Conservation (phyloP, 2,329 filamentous ascomycete species). For the Pyrenophora teres region DNA sequence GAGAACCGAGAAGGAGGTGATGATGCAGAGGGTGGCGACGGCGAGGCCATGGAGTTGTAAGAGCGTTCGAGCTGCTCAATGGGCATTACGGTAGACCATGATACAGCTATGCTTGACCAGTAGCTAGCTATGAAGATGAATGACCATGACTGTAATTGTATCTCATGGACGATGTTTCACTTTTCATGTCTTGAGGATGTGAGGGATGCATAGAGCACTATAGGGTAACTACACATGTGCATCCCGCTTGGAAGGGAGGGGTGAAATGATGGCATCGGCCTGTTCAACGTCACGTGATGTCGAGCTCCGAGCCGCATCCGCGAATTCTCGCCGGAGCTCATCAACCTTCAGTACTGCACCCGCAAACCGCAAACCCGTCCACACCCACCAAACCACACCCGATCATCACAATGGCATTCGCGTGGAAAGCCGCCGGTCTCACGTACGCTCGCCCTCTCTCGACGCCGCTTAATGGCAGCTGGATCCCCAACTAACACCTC, state of each 20-base stretch:
- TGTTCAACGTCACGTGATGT: slow-evolving; percentile 28
- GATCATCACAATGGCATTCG: slow-evolving; percentile 82
- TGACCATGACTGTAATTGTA: slow-evolving; percentile 17
- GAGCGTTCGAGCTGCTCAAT: neutral
- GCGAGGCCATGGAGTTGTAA: slow-evolving; percentile 57
- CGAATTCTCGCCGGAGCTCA: slow-evolving; percentile 34
- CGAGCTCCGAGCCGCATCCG: slow-evolving; percentile 33
- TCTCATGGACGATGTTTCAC: too few species aligned
- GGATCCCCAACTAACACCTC: slow-evolving; percentile 33
- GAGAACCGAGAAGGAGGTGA: slow-evolving; percentile 51
- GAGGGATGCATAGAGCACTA: too few species aligned
- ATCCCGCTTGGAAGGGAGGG: too few species aligned
- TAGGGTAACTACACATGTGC: too few species aligned
- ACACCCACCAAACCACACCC: slow-evolving; percentile 32
- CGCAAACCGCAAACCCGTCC: slow-evolving; percentile 31
- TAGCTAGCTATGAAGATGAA: slow-evolving; percentile 29
- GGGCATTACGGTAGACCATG: slow-evolving; percentile 8
- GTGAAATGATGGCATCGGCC: too few species aligned
- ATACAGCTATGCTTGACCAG: slow-evolving; percentile 4
- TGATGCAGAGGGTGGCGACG: slow-evolving; percentile 43
- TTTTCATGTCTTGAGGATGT: too few species aligned
- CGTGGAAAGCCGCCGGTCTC: slow-evolving; percentile 97
- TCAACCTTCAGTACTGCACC: slow-evolving; percentile 33
- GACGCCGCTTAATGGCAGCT: slow-evolving; percentile 3
- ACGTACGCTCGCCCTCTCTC: slow-evolving; percentile 67